Evolutionary conservation across 371 early-diverging fungal genomes (phyloP).

Genomic region (Rhizopus microsporus): DNA sequence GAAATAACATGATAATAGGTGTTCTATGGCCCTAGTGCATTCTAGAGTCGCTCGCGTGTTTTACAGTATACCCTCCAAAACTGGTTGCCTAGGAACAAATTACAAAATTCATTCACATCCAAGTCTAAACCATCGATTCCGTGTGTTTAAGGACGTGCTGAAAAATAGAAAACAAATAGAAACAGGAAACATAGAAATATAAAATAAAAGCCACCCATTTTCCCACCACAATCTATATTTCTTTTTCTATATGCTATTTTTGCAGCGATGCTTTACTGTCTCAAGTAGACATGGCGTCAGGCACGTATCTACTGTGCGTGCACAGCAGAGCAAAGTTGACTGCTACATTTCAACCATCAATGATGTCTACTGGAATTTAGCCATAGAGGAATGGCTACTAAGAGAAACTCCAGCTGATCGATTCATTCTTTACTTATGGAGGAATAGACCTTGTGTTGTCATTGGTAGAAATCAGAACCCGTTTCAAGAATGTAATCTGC

Average conservation of each 20-base stretch:
- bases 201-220: constrained; percentile 11
- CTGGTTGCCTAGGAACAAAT: constrained; percentile 68
- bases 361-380: constrained; percentile 88
- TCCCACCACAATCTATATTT: not conserved
- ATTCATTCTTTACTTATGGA: constrained; percentile 82
- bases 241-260: not conserved
- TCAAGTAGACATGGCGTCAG: not conserved
- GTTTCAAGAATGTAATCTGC: constrained; percentile 89
- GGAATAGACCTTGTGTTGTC: constrained; percentile 87
- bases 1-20: constrained; percentile 44
- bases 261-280: not conserved
- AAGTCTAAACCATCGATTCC: constrained; percentile 71
- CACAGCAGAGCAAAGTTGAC: constrained; percentile 32
- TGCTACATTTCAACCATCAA: constrained; percentile 66
- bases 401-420: constrained; percentile 65
- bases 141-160: constrained; percentile 36
- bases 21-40: constrained; percentile 80
- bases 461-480: constrained; percentile 97
- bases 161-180: not conserved
- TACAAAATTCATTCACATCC: constrained; percentile 74
- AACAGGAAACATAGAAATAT: constrained; percentile 23
- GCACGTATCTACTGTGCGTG: constrained; percentile 4
- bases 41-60: constrained; percentile 78
- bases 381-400: constrained; percentile 90
- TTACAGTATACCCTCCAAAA: constrained; percentile 58